These are phyloP conservation scores for Phyllosticta capitalensis DNA, from an alignment of 2,329 filamentous ascomycete genomes.

Conservation along the genomic window DNA sequence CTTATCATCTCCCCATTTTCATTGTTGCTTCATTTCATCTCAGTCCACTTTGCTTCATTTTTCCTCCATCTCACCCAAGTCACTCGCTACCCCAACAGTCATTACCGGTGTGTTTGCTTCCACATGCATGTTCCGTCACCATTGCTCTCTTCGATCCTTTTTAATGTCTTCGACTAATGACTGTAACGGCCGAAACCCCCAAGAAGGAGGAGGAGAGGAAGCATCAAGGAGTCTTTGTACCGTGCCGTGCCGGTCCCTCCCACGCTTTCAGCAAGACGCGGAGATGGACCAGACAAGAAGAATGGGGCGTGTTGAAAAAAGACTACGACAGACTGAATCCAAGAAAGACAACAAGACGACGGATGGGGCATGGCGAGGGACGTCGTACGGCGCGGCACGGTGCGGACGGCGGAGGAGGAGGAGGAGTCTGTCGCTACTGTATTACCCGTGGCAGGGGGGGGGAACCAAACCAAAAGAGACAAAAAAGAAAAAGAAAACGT, in stretches of 20 bases:
- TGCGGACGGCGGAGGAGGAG: background rate
- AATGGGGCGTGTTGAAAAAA: no score
- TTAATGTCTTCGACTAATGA: background rate
- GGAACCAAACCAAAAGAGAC: background rate
- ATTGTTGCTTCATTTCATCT: background rate
- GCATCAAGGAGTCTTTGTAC: no score
- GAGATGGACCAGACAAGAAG: no score
- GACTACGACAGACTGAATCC: no score
- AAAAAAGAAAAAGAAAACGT: background rate
- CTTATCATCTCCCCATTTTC: background rate
- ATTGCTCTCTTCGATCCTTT: background rate
- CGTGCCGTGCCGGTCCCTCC: no score
- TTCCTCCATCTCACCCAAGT: background rate
- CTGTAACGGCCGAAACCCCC: background rate
- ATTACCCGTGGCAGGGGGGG: no score
- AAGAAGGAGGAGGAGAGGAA: no score
- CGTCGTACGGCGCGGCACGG: no score
- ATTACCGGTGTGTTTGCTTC: background rate
- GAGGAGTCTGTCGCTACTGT: background rate
- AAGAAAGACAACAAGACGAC: no score
- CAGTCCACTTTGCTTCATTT: background rate
- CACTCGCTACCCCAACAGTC: background rate
- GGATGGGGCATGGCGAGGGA: no score
- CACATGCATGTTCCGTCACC: background rate
- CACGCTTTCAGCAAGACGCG: no score